These are phyloP conservation scores for Tricladium varicosporioides DNA, from an alignment of 2,329 filamentous ascomycete genomes.

Conservation along the genomic window DNA sequence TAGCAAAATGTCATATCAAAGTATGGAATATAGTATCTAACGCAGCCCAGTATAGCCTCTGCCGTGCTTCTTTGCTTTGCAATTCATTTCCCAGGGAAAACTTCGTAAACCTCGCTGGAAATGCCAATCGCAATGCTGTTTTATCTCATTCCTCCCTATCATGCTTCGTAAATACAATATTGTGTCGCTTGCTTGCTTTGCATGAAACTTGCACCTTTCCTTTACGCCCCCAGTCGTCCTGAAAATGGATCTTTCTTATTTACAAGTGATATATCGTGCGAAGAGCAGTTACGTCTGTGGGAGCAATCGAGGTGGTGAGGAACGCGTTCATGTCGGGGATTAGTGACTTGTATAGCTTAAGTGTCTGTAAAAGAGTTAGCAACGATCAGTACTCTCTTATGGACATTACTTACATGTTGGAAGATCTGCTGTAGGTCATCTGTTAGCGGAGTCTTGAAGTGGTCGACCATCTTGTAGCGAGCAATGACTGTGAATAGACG, in stretches of 20 bases:
- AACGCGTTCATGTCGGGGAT: constrained; percentile 53
- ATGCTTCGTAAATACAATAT: constrained; percentile 20
- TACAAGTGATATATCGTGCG: constrained; percentile 34
- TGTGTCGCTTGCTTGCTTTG: constrained; percentile 4
- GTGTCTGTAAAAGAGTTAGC: constrained; percentile 37
- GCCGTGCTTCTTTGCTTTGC: no score
- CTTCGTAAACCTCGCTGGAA: neutral
- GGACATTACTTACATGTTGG: constrained; percentile 28
- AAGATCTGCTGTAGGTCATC: constrained; percentile 32
- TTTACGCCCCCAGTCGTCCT: constrained; percentile 12
- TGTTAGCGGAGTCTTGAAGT: constrained; percentile 38
- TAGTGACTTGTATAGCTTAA: constrained; percentile 52
- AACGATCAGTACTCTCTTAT: neutral
- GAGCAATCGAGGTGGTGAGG: constrained; percentile 34
- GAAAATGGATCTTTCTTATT: constrained; percentile 26
- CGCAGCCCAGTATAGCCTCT: neutral
- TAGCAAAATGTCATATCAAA: constrained; percentile 3
- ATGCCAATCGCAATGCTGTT: constrained; percentile 11
- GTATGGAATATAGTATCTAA: constrained; percentile 1
- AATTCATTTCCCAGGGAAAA: neutral
- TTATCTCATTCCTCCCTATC: constrained; percentile 3
- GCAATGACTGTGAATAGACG: constrained; percentile 85
- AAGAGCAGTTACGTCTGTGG: constrained; percentile 26
- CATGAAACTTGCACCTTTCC: constrained; percentile 7
- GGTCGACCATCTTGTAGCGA: constrained; percentile 64